Conservation (phyloP, 2,329 filamentous ascomycete genomes). For the Grosmannia clavigera region DNA sequence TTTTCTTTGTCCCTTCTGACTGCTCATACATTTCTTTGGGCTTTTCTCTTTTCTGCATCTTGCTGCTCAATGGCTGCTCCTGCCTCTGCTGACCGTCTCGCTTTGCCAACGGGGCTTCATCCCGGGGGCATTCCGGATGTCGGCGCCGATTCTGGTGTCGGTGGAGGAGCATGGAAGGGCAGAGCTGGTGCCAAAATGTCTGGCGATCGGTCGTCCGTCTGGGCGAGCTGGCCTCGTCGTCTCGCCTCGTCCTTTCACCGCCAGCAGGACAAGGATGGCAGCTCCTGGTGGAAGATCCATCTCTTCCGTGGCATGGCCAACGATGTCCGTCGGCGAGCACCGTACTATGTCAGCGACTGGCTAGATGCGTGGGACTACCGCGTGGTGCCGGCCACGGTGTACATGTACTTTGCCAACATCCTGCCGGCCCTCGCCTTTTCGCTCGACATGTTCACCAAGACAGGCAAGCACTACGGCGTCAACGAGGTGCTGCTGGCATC, state of each 20-base stretch:
- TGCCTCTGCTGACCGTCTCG: not conserved
- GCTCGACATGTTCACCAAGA: slow-evolving; percentile 87
- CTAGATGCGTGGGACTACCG: slow-evolving; percentile 81
- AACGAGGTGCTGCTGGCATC: slow-evolving; percentile 85
- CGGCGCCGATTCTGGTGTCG: not conserved
- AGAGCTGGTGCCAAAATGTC: not conserved
- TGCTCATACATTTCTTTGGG: not conserved
- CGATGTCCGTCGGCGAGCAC: slow-evolving; percentile 60
- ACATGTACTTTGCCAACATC: slow-evolving; percentile 95
- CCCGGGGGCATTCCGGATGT: not conserved
- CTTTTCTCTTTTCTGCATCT: not conserved
- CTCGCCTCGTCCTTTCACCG: not conserved
- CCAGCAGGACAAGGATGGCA: not conserved
- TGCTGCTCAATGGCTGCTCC: not conserved
- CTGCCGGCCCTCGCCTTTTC: slow-evolving; percentile 80
- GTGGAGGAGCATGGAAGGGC: not conserved
- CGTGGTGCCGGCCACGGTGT: slow-evolving; percentile 73
- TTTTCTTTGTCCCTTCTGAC: not conserved
- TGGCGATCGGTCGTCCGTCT: not conserved
- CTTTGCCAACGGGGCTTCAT: not conserved
- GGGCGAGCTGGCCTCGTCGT: not conserved
- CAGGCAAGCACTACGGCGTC: slow-evolving; percentile 71
- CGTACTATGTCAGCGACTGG: slow-evolving; percentile 76
- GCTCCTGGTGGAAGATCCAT: slow-evolving; percentile 61
- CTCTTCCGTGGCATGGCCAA: slow-evolving; percentile 70